Evolutionary conservation across 129 eudicot species (phyloP).

Genomic region (Chrysanthemum makinoi): DNA sequence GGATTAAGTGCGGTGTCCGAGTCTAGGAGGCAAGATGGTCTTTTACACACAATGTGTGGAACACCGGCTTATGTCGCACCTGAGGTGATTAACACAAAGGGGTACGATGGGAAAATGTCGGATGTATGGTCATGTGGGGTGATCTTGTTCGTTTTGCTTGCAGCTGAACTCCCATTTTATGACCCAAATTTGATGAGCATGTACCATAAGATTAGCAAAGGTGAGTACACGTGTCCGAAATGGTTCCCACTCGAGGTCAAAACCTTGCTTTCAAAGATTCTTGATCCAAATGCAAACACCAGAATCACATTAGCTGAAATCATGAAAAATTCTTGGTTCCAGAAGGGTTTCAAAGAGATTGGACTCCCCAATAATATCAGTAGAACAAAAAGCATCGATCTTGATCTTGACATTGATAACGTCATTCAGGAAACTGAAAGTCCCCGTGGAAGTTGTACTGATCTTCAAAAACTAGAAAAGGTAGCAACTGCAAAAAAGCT

Average conservation of each 20-base stretch:
- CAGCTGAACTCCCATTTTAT: constrained; percentile 71
- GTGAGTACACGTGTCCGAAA: constrained; percentile 50
- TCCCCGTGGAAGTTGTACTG: constrained; percentile 4
- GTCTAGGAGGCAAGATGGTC: constrained; percentile 61
- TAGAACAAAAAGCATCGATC: constrained; percentile 13
- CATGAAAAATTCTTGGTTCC: constrained; percentile 57
- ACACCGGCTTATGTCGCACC: constrained; percentile 90
- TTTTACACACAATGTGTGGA: constrained; percentile 75
- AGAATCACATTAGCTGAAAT: constrained; percentile 42
- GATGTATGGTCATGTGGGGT: constrained; percentile 92
- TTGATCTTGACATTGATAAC: constrained; percentile 24
- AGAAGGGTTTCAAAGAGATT: constrained; percentile 38
- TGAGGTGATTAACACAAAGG: constrained; percentile 55
- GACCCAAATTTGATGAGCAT: constrained; percentile 56
- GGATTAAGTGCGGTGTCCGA: constrained; percentile 67
- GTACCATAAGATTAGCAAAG: constrained; percentile 57
- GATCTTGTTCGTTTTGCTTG: constrained; percentile 51
- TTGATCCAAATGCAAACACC: constrained; percentile 57
- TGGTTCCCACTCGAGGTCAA: constrained; percentile 57
- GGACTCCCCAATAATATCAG: constrained; percentile 29
- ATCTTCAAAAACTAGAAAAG: constrained; percentile 11
- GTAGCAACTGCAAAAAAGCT: neutral
- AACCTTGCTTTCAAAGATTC: constrained; percentile 45
- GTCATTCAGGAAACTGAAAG: constrained; percentile 20
- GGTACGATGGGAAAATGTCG: constrained; percentile 66